Percentiles rank a stretch among this genome's conserved stretches.
Evolutionary conservation across 495 filamentous ascomycete species (phyloP).

Genomic region (Hypoxylon lenormandii): DNA sequence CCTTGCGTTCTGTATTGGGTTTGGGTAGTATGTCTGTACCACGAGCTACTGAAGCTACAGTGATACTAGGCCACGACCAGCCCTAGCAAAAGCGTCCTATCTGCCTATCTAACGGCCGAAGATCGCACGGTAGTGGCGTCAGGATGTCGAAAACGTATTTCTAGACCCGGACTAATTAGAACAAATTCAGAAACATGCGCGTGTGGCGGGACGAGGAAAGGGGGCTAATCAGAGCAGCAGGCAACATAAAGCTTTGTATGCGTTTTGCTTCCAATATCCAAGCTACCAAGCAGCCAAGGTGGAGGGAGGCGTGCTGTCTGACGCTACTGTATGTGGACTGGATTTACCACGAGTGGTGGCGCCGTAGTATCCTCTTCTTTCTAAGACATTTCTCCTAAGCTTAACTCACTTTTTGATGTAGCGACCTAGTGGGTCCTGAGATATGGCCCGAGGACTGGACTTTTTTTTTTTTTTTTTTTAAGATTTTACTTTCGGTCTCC

Average conservation of each 20-base stretch:
- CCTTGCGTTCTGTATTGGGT: slow-evolving; percentile 3
- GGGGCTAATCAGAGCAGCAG: slow-evolving; percentile 19
- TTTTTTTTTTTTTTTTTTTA: slow-evolving; percentile 13
- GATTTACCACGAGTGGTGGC: slow-evolving; percentile 30
- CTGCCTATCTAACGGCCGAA: slow-evolving; percentile 23
- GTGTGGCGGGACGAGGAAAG: slow-evolving; percentile 19
- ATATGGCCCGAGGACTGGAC: slow-evolving; percentile 27
- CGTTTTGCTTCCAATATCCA: too few relatives aligned
- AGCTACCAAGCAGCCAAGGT: too few relatives aligned
- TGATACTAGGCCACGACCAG: slow-evolving; percentile 12
- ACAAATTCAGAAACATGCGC: slow-evolving; percentile 27
- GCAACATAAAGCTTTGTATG: slow-evolving; percentile 3
- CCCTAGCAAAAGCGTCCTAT: slow-evolving; percentile 14
- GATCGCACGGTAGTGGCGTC: slow-evolving; percentile 40
- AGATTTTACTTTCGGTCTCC: slow-evolving; percentile 13
- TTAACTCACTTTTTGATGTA: slow-evolving; percentile 33
- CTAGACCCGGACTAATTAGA: slow-evolving; percentile 44
- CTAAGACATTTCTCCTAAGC: slow-evolving; percentile 31
- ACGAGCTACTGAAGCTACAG: slow-evolving; percentile 14
- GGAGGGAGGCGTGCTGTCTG: slow-evolving; percentile 12
- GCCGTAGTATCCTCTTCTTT: slow-evolving; percentile 14
- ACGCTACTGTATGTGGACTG: slow-evolving; percentile 23
- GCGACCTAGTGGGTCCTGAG: slow-evolving; percentile 35
- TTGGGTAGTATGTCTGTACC: slow-evolving; percentile 25
- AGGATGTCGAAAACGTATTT: slow-evolving; percentile 43